Evolutionary conservation across 192 early-diverging fungal species (phyloP), one percentile per base, ranked within the genome.

Genomic region (Backusella sp.): DNA sequence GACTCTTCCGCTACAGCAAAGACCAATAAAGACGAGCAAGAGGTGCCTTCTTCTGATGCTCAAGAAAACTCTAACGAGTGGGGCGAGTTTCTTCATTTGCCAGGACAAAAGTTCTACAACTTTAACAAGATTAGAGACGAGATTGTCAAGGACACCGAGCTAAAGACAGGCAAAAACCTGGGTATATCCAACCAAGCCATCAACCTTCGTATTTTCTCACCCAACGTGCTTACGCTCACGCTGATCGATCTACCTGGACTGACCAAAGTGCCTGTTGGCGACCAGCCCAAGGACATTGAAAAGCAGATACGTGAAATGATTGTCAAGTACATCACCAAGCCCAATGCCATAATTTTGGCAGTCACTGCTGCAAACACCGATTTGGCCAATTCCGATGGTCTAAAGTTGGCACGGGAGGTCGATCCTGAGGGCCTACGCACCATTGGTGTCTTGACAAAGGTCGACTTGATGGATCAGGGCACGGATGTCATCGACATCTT

Each of bases 401-500:
- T 99, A 75, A 98, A 98, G 83, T 82, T 99, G 21, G 98, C 98
- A 9, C 90, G 98, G 49, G 97, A 99, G 81, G 95, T 98, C 8
- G 98, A 99, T 75, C 97, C 97, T 5, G 98, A 99, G 69, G 98
- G 89, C 26, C 86, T 96, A 26, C 92, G 98, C 62, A 99, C 98
- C 6, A 98, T 99, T 78, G 98, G 98, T 75, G 98, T 99, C 36
- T 88, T 99, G 84, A 99, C 98, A 77, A 99, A 99, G 84, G 89
- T 99, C 71, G 98, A 99, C 84, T 85, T 99, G 73, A 99, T 99
- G 98, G 98, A 99, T 84, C 88, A 91, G 82, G 98, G 98, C 32
- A 99, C 98, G 14, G 98, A 99, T 83, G 97, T 99, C 9, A 96
- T 99, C 52, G 98, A 99, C 79, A 98, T 99, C 80, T 89, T 99